Conservation (phyloP, 2,329 filamentous ascomycete species). For the Tolypocladium album region DNA sequence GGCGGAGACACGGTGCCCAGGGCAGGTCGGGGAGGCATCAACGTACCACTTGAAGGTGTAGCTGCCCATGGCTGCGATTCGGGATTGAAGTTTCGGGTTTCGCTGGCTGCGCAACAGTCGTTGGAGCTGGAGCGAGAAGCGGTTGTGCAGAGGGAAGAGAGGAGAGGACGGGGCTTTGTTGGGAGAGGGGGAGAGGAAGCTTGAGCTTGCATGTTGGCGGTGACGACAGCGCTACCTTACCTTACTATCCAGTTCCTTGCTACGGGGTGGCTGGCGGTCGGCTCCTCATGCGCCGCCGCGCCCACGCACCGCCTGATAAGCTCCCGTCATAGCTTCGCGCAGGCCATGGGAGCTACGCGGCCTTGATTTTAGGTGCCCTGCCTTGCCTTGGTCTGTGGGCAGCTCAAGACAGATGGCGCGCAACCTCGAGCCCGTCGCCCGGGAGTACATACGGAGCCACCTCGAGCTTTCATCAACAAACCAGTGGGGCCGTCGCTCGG, state of each 20-base stretch:
- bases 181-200: neutral
- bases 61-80: constrained; percentile 44
- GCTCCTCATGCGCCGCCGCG: too few species aligned
- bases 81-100: neutral
- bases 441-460: neutral
- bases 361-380: neutral
- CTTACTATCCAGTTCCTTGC: neutral
- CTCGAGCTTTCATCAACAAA: neutral
- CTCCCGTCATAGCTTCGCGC: neutral
- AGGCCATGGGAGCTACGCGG: neutral
- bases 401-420: neutral
- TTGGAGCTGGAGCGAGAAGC: neutral
- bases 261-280: neutral
- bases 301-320: neutral
- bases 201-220: neutral
- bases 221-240: neutral
- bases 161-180: neutral
- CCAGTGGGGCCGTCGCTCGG: neutral
- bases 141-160: neutral
- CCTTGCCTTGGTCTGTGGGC: neutral
- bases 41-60: constrained; percentile 63
- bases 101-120: neutral
- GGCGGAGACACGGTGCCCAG: neutral
- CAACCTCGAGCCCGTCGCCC: neutral
- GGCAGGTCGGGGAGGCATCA: too few species aligned